phyloP scores from a whole-genome alignment of 2,329 filamentous ascomycete genomes.

The Penicillium sp. region DNA sequence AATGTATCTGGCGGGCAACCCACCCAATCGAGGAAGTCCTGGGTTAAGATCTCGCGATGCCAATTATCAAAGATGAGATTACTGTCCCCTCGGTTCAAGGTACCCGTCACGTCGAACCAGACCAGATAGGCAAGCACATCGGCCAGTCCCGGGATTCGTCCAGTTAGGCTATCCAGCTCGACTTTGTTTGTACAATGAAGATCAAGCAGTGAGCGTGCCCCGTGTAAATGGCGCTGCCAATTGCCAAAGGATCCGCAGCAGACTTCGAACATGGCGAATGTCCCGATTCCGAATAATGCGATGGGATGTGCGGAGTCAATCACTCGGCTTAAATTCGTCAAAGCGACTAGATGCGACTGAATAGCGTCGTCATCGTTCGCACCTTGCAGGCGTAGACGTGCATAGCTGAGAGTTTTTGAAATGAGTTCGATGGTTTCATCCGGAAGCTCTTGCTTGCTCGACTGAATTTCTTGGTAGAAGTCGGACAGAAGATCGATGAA shows the following conservation, averaged over 20 bases:
- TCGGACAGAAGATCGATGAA: slow-evolving; percentile 29
- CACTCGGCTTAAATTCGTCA: slow-evolving; percentile 43
- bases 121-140: slow-evolving; percentile 45
- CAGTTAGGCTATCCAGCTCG: slow-evolving; percentile 39
- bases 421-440: slow-evolving; percentile 28
- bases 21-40: slow-evolving; percentile 41
- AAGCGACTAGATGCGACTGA: slow-evolving; percentile 35
- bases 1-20: slow-evolving; percentile 45
- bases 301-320: slow-evolving; percentile 46
- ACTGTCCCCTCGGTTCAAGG: slow-evolving; percentile 24
- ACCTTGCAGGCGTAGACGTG: slow-evolving; percentile 27
- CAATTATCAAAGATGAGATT: slow-evolving; percentile 45
- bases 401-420: slow-evolving; percentile 28
- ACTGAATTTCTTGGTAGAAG: slow-evolving; percentile 29
- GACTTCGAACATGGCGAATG: slow-evolving; percentile 50
- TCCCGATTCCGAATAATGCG: slow-evolving; percentile 48
- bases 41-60: slow-evolving; percentile 41
- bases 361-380: slow-evolving; percentile 23
- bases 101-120: slow-evolving; percentile 46
- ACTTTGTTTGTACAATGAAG: slow-evolving; percentile 40
- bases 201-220: slow-evolving; percentile 46
- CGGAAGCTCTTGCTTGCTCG: slow-evolving; percentile 22
- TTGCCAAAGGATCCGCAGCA: slow-evolving; percentile 47
- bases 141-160: slow-evolving; percentile 38
- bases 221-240: slow-evolving; percentile 42